Conservation (phyloP, 495 filamentous ascomycete genomes). For the Parmelia sp. region DNA sequence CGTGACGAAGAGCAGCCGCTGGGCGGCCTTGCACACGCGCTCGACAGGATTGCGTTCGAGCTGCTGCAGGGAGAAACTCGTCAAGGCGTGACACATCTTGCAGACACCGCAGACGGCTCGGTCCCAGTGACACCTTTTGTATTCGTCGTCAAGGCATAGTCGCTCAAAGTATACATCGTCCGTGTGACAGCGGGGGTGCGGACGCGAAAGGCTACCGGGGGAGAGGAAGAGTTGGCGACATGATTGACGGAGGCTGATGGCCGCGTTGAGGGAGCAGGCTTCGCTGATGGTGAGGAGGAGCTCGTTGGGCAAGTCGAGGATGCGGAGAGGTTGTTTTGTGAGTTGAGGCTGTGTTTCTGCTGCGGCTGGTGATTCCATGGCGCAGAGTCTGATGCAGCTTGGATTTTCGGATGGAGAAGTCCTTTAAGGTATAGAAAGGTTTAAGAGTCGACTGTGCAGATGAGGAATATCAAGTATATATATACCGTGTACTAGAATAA, state of each 20-base stretch:
- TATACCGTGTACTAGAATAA: no score
- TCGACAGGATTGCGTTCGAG: background rate
- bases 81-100: background rate
- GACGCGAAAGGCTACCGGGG: background rate
- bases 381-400: background rate
- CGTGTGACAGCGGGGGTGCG: background rate
- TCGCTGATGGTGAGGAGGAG: background rate
- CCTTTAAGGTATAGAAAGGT: background rate
- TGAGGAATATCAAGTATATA: no score
- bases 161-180: background rate
- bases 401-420: background rate
- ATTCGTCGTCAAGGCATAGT: background rate
- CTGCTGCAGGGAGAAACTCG: background rate
- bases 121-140: background rate
- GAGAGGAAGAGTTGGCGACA: background rate
- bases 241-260: background rate
- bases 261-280: background rate
- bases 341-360: background rate
- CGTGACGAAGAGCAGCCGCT: background rate
- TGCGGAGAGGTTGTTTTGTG: background rate
- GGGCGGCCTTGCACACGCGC: background rate
- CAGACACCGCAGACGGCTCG: background rate
- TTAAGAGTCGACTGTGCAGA: background rate
- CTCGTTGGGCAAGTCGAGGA: background rate
- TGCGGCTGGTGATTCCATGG: background rate